Evolutionary conservation across 2,329 filamentous ascomycete species (phyloP).

Genomic region (Teratosphaeria nubilosa): DNA sequence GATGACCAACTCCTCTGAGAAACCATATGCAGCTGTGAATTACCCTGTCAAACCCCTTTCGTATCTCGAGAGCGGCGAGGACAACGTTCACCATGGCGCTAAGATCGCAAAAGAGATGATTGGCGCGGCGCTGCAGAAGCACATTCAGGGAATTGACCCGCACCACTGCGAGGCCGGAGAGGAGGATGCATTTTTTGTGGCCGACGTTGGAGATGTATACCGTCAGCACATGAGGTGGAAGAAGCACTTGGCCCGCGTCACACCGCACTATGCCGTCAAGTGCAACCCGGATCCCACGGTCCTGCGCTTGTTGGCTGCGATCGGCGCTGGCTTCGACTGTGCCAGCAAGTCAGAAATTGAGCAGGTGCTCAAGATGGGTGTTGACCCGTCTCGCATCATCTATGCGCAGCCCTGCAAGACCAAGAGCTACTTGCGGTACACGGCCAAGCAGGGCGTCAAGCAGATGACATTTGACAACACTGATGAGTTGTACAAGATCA

Average conservation of each 20-base stretch:
- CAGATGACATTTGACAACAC: slow-evolving; percentile 99
- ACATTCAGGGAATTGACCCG: slow-evolving; percentile 73
- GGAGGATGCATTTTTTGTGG: slow-evolving; percentile 97
- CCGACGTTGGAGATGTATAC: slow-evolving; percentile 96
- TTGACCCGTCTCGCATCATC: slow-evolving; percentile 85
- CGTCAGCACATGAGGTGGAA: slow-evolving; percentile 98
- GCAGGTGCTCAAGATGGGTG: slow-evolving; percentile 70
- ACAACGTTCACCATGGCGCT: slow-evolving; percentile 38
- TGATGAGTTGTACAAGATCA: slow-evolving; percentile 97
- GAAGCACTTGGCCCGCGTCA: slow-evolving; percentile 80
- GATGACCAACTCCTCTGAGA: slow-evolving; percentile 30
- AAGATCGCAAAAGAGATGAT: slow-evolving; percentile 66
- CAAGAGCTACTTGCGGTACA: slow-evolving; percentile 91
- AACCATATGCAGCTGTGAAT: slow-evolving; percentile 28
- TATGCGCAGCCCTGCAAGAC: slow-evolving; percentile 99
- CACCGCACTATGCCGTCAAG: slow-evolving; percentile 98
- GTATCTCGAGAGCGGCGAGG: slow-evolving; percentile 15
- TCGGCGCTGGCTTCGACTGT: slow-evolving; percentile 95
- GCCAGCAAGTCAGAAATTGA: slow-evolving; percentile 97
- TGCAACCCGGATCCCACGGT: slow-evolving; percentile 93
- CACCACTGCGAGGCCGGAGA: slow-evolving; percentile 84
- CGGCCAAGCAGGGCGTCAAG: slow-evolving; percentile 72
- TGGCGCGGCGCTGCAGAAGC: slow-evolving; percentile 74
- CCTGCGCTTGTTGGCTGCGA: slow-evolving; percentile 71
- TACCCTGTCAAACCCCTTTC: slow-evolving; percentile 12